Conservation (phyloP, 2,329 filamentous ascomycete species). For the Penicillium sp. region DNA sequence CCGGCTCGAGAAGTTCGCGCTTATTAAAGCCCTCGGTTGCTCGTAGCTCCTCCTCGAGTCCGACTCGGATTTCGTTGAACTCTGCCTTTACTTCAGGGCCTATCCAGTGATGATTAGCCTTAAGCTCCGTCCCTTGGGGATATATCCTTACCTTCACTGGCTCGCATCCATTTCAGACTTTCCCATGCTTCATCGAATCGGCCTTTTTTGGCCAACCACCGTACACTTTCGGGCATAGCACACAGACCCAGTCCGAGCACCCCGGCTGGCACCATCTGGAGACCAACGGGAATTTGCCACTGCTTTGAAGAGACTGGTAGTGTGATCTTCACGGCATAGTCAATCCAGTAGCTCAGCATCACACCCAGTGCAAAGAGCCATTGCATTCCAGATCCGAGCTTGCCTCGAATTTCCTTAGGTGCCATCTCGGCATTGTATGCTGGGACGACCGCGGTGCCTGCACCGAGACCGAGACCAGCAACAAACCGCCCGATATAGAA, state of each 20-base stretch:
- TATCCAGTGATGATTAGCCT: constrained; percentile 16
- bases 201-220: constrained; percentile 51
- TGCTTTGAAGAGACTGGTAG: constrained; percentile 42
- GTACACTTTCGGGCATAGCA: constrained; percentile 47
- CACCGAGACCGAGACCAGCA: constrained; percentile 48
- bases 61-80: constrained; percentile 32
- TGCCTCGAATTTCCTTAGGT: constrained; percentile 43
- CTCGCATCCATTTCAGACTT: constrained; percentile 50
- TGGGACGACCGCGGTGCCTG: constrained; percentile 42
- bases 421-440: constrained; percentile 44
- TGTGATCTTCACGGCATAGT: constrained; percentile 48
- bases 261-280: constrained; percentile 50
- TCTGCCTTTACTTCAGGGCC: constrained; percentile 48
- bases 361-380: constrained; percentile 39
- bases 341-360: constrained; percentile 45
- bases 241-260: constrained; percentile 50
- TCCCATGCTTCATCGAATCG: constrained; percentile 48
- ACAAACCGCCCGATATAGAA: constrained; percentile 50
- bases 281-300: constrained; percentile 50
- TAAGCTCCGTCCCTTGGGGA: neutral
- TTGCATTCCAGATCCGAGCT: constrained; percentile 38
- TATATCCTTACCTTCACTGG: constrained; percentile 25
- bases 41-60: constrained; percentile 24
- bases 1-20: constrained; percentile 47
- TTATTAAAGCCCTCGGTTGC: constrained; percentile 48